phyloP scores from a whole-genome alignment of 768 basidiomycete genomes.

The Tulasnella sp. region DNA sequence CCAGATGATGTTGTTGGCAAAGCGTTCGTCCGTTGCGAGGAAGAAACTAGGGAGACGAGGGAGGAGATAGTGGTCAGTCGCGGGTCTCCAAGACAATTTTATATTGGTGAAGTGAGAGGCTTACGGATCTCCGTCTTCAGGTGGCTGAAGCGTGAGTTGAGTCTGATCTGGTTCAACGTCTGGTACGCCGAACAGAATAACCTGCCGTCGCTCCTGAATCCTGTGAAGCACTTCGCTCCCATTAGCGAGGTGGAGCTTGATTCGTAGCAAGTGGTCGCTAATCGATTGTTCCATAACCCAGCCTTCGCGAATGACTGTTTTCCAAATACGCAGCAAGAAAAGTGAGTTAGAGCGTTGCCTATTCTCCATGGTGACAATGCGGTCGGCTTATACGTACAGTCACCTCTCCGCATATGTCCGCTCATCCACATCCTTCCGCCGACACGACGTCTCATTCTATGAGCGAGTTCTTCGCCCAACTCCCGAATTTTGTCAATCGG shows the following conservation, averaged over 20 bases:
- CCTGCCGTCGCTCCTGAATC: neutral
- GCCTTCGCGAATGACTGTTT: slow-evolving; percentile 36
- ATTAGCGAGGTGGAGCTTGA: slow-evolving; percentile 36
- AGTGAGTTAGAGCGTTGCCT: neutral
- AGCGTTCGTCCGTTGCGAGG: slow-evolving; percentile 45
- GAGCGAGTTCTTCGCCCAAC: slow-evolving; percentile 38
- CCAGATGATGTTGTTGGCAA: slow-evolving; percentile 38
- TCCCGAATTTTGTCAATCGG: slow-evolving; percentile 37
- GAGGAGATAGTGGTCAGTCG: neutral
- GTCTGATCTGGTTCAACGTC: slow-evolving; percentile 25
- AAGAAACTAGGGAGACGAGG: slow-evolving; percentile 32
- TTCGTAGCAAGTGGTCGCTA: slow-evolving; percentile 41
- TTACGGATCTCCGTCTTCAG: slow-evolving; percentile 31
- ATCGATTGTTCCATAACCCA: slow-evolving; percentile 42
- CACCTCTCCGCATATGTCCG: slow-evolving; percentile 33
- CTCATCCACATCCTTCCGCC: slow-evolving; percentile 33
- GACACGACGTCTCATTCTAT: slow-evolving; percentile 38
- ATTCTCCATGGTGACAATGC: neutral
- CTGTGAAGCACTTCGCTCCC: slow-evolving; percentile 34
- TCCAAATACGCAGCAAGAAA: neutral
- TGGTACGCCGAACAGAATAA: slow-evolving; percentile 22
- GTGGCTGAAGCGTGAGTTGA: slow-evolving; percentile 26
- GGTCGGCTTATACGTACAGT: slow-evolving; percentile 29
- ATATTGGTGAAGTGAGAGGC: neutral
- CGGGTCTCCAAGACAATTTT: neutral